Evolutionary conservation across 2,329 filamentous ascomycete genomes (phyloP), one percentile per base, ranked within the genome.

Genomic region (Diaporthe citri): DNA sequence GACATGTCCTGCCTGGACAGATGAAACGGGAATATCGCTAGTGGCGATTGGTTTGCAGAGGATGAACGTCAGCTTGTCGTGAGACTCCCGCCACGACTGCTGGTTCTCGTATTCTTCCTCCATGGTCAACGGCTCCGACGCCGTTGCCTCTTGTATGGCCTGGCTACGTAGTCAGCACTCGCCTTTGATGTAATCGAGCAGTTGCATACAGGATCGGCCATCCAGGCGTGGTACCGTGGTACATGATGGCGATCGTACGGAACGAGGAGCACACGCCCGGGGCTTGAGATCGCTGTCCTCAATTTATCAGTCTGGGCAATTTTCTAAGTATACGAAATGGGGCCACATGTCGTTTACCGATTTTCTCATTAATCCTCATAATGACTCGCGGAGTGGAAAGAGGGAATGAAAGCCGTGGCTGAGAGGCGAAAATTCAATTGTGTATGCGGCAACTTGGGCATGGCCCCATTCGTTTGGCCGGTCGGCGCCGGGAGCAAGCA

Each of bases 1-100:
- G 6, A 86, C 85, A 1, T 83, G 82, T 15, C 85, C 84, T 0
- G 87, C 85, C 22, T 77, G 46, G 66, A 86, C 79, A 1, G 39
- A 66, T 5, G 9, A 74, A 74, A 76, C 60, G 3, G 71, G 48
- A 7, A 36, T 20, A 17, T 67, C 25, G 28, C 64, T 25, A n/a
- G 10, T 12, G 13, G 57, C 25, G 1, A 82, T 75, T 0, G 91
- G 89, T 13, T 87, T 85, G 81, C 95, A 98, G 72, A 94, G 84
- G 82, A 98, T 98, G 79, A 98, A 98, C 0, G 96, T 98, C 76
- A 98, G 84, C 85, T 98, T 98, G 84, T 98, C 96, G 36, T 86
- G 84, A 56, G 97, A 94, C 28, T 86, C 86, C 51, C 95, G 92
- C 96, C 96, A 98, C 77, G 92, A 95, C n/a, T 86, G 85, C 83